Base-by-base conservation (phyloP, 495 filamentous ascomycete species). In the Aspergillus asperescens region DNA sequence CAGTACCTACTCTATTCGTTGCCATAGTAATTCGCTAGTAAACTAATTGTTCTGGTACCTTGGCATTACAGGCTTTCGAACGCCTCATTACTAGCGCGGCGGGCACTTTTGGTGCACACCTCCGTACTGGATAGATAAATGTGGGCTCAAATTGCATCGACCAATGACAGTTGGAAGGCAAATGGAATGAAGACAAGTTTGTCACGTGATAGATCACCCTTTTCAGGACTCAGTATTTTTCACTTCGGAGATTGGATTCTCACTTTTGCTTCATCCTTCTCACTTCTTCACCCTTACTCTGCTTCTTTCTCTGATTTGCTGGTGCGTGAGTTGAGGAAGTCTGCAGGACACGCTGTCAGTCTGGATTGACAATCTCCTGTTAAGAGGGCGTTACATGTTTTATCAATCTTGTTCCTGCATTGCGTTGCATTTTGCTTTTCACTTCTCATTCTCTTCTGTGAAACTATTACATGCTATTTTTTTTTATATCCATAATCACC, bases 281-380 rank as follows among this genome's bases (percentile, higher is more conserved):
- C 49, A 43, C 9, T 23, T 50, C 32, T 55, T 56, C 20, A 31
- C 38, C 39, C 25, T 47, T 43, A 51, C 51, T 49, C 42, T 31
- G 28, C 50, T 56, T 61, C 52, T 59, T 60, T 61, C 35, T 19
- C 12, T n/a, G 12, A 6, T 18, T 35, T 15, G 9, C 23, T 3
- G 4, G 10, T 25, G 19, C 7, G 44, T 18, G 31, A 37, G 54
- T 55, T 24, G 42, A 24, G 50, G 62, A 69, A 57, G 62, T 60
- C 60, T 70, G 63, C 63, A 59, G 66, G 61, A 57, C 60, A 60
- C 55, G 64, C 60, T 57, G 42, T 47, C 44, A 53, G 49, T 46
- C 46, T 46, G 53, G 54, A 56, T 56, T 50, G 39, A 35, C 40
- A 25, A 34, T 45, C 20, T 35, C 35, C 16, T 23, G 18, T 53